These are phyloP conservation scores for Bifiguratus adelaidae DNA, from an alignment of 192 early-diverging fungal species.

Conservation along the genomic window DNA sequence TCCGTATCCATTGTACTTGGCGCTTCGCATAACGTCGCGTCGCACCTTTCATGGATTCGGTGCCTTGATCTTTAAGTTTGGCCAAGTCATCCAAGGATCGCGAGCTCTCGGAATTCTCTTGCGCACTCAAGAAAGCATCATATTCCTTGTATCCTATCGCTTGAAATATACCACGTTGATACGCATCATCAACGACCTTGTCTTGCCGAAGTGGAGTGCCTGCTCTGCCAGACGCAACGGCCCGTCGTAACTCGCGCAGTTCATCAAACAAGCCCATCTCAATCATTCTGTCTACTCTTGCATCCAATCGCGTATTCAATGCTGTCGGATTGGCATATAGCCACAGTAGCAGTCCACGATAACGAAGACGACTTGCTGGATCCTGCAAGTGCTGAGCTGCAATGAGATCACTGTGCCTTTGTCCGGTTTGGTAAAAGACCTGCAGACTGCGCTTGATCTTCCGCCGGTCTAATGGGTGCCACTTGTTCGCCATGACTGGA, in stretches of 20 bases:
- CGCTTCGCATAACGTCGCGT: constrained; percentile 84
- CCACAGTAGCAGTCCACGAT: too few relatives aligned
- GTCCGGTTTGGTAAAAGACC: constrained; percentile 62
- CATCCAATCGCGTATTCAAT: constrained; percentile 71
- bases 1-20: constrained; percentile 75
- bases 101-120: constrained; percentile 15
- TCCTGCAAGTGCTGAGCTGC: constrained; percentile 49
- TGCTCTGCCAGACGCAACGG: constrained; percentile 34
- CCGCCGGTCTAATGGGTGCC: constrained; percentile 83
- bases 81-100: not conserved
- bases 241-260: constrained; percentile 36
- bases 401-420: constrained; percentile 63
- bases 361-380: not conserved
- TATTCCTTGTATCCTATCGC: constrained; percentile 90
- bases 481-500: constrained; percentile 76
- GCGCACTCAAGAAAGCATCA: constrained; percentile 47
- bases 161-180: constrained; percentile 61
- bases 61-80: constrained; percentile 33
- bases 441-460: constrained; percentile 82
- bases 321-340: constrained; percentile 57
- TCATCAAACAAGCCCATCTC: constrained; percentile 46
- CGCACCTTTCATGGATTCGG: constrained; percentile 75
- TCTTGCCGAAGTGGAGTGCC: constrained; percentile 28
- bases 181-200: constrained; percentile 26
- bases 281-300: constrained; percentile 85